These are phyloP conservation scores for Nakazawaea holstii DNA, from an alignment of 805 yeast species.

Conservation along the genomic window DNA sequence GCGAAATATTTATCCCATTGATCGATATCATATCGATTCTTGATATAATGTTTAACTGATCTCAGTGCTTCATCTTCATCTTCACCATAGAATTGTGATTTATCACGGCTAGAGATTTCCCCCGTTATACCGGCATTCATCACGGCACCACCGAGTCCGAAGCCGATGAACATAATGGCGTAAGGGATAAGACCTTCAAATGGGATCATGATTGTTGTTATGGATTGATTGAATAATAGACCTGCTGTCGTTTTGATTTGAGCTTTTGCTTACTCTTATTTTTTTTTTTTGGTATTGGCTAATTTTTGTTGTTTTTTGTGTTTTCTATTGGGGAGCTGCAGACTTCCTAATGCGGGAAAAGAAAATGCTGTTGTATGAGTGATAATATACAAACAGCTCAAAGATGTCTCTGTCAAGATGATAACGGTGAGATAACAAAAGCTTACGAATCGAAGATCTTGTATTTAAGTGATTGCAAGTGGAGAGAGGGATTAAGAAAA, in stretches of 20 bases:
- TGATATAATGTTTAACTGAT: constrained; percentile 43
- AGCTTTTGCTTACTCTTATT: no score
- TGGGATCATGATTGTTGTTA: constrained; percentile 43
- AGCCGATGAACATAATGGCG: constrained; percentile 47
- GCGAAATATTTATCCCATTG: constrained; percentile 52
- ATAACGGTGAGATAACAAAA: no score
- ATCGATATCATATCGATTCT: constrained; percentile 48
- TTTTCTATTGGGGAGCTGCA: no score
- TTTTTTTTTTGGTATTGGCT: no score
- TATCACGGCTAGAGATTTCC: constrained; percentile 12
- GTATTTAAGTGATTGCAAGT: no score
- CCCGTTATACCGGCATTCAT: constrained; percentile 27
- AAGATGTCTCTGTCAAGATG: no score
- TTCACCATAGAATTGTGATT: constrained; percentile 25
- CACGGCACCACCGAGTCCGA: constrained; percentile 51
- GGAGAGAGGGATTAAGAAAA: no score
- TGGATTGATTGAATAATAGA: constrained; percentile 5
- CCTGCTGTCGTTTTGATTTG: not conserved
- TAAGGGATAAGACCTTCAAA: constrained; percentile 65
- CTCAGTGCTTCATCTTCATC: constrained; percentile 34
- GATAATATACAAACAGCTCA: no score
- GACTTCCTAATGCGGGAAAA: no score
- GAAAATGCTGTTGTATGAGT: no score
- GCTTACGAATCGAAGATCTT: no score
- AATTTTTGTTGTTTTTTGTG: not conserved